Evolutionary conservation across 805 yeast genomes (phyloP).

Genomic region (Saccharomycopsis babjevae): DNA sequence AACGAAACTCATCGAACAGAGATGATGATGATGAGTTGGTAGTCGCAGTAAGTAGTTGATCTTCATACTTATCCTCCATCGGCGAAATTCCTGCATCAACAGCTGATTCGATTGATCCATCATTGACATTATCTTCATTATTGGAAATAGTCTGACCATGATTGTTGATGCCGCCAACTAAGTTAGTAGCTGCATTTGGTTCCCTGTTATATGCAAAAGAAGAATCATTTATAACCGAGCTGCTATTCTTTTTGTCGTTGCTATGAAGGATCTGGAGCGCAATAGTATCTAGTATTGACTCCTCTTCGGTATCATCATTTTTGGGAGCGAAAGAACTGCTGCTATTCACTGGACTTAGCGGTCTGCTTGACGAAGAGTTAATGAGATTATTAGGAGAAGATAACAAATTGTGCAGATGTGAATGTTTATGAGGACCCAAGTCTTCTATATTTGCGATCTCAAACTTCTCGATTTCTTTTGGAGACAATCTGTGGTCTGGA

Average conservation of each 20-base stretch:
- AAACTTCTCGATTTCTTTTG: constrained; percentile 25
- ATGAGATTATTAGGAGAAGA: not conserved
- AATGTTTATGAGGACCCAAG: constrained; percentile 19
- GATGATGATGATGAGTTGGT: not conserved
- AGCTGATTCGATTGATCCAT: not conserved
- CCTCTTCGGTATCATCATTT: not conserved
- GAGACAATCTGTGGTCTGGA: constrained; percentile 4
- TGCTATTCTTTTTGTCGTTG: constrained; percentile 7
- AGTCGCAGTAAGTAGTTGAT: constrained; percentile 8
- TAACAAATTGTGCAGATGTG: not conserved
- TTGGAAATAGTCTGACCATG: not conserved
- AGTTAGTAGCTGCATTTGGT: not conserved
- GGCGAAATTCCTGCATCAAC: not conserved
- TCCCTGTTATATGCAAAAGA: not conserved
- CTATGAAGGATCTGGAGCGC: constrained; percentile 11
- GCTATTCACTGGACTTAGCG: not conserved
- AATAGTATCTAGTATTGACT: constrained; percentile 2
- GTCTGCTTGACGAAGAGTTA: not conserved
- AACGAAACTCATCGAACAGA: not conserved
- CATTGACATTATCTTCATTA: not conserved
- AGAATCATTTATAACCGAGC: not conserved
- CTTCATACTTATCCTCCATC: constrained; percentile 7
- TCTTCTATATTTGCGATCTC: constrained; percentile 27
- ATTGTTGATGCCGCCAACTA: not conserved
- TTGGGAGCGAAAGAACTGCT: not conserved